Base-by-base conservation (phyloP, 1,284 basidiomycete species). In the Pterulicium gracile region DNA sequence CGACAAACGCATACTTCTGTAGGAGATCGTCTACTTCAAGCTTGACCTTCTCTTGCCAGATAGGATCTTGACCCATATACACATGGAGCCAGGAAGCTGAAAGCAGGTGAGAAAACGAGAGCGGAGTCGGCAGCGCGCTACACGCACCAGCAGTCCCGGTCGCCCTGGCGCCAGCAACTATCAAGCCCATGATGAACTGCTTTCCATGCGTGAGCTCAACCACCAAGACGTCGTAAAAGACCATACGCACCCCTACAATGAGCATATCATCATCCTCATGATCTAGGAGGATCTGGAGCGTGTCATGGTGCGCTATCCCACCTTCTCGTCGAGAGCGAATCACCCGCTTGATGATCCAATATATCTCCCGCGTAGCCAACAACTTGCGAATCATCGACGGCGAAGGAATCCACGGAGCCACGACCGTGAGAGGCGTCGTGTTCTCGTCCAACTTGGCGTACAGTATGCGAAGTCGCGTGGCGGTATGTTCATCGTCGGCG, bases 131-230 rank as follows among this genome's bases (percentile, higher is more conserved):
- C 24, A 32, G 50, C 55, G 50, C 48, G 45, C 42, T 47, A 48
- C 49, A 52, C 64, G 54, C 50, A 73, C 77, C 75, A 53, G 81
- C 81, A 13, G 80, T 80, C 3, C 83, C 82, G 42, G 82, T 86
- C 14, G 82, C 81, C 56, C 83, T 72, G 40, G 83, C 77, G 15
- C 82, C 83, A 23, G 82, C 82, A 48, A 83, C 79, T 46, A 86
- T 66, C 5, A 86, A 63, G 24, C 83, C 82, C 79, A 86, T 84
- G 47, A 84, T 81, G 59, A 86, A 86, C 81, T 86, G 55, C 50
- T 55, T 47, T 55, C n/a, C n/a, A n/a, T n/a, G n/a, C n/a, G n/a
- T n/a, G n/a, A n/a, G n/a, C n/a, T n/a, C n/a, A 48, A 59, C 49
- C 46, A 5, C 41, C 46, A 48, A 43, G 50, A 44, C 47, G n/a